phyloP scores from a whole-genome alignment of 2,329 filamentous ascomycete species.

The Bimuria novae-zelandiae region DNA sequence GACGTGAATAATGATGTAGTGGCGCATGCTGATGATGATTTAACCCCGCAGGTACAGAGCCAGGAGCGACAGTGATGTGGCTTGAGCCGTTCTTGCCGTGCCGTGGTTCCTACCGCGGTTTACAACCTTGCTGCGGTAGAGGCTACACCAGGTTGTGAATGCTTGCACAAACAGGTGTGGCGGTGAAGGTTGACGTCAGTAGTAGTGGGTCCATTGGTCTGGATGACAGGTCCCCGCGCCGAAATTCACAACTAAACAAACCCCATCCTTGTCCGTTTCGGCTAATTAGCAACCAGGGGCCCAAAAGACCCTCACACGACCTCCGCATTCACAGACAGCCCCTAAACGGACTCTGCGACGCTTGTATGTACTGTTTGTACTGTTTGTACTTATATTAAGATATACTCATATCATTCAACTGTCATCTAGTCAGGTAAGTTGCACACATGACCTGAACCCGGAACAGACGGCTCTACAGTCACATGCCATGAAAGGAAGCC shows the following conservation, averaged over 20 bases:
- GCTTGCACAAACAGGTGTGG: neutral
- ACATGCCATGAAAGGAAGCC: conserved; percentile 5
- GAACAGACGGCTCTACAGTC: conserved; percentile 2
- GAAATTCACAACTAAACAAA: neutral
- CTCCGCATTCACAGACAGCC: neutral
- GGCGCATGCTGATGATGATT: neutral
- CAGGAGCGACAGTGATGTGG: conserved; percentile 1
- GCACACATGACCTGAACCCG: neutral
- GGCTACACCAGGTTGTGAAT: too few species aligned
- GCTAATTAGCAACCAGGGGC: neutral
- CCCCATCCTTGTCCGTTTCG: conserved; percentile 1
- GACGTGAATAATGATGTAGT: neutral
- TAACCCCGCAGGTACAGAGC: conserved; percentile 4
- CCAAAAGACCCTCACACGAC: conserved; percentile 1
- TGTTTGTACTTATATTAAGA: neutral
- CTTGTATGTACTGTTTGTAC: neutral
- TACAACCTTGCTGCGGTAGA: neutral
- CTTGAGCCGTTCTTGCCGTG: conserved; percentile 2
- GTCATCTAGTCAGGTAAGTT: neutral
- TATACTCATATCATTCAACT: neutral
- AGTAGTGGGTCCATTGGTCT: neutral
- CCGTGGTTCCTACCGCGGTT: neutral
- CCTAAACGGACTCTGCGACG: neutral
- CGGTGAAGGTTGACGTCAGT: conserved; percentile 4
- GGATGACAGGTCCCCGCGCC: neutral